A percentile compares a stretch with the other conserved stretches of the same genome.
phyloP scores from a whole-genome alignment of 306 rosid species.

The Arachis hypogaea region DNA sequence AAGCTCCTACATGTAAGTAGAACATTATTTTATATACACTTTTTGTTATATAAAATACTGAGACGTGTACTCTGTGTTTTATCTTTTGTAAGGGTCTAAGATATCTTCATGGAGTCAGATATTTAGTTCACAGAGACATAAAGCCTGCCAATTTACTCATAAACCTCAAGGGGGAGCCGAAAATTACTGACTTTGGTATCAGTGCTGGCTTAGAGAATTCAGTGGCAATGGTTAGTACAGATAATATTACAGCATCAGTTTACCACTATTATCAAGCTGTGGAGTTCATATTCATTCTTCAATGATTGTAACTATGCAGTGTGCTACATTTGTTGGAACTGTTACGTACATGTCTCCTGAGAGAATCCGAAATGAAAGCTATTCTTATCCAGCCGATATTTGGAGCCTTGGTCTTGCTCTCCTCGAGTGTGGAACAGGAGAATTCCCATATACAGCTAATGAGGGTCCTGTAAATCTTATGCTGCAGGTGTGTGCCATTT shows the following conservation, averaged over 20 bases:
- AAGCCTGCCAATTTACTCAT: slow-evolving; percentile 94
- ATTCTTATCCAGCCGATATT: slow-evolving; percentile 97
- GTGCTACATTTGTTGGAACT: slow-evolving; percentile 98
- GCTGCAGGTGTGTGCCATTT: slow-evolving; percentile 74
- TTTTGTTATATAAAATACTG: slow-evolving; percentile 19
- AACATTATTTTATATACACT: slow-evolving; percentile 32
- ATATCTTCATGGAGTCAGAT: slow-evolving; percentile 88
- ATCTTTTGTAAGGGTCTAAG: slow-evolving; percentile 72
- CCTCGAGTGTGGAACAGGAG: slow-evolving; percentile 97
- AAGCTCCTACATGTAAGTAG: slow-evolving; percentile 76
- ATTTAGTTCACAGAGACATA: slow-evolving; percentile 96
- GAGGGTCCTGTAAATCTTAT: slow-evolving; percentile 97
- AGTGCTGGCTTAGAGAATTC: slow-evolving; percentile 99
- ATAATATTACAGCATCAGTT: not conserved
- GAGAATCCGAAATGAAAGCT: slow-evolving; percentile 89
- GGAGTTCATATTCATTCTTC: slow-evolving; percentile 19
- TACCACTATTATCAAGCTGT: not conserved
- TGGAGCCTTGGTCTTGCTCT: slow-evolving; percentile 99
- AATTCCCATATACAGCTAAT: slow-evolving; percentile 88
- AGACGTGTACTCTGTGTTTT: slow-evolving; percentile 26
- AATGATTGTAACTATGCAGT: slow-evolving; percentile 52
- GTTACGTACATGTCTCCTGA: slow-evolving; percentile 99
- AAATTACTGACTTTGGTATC: slow-evolving; percentile 94
- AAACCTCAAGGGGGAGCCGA: slow-evolving; percentile 96
- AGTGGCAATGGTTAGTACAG: slow-evolving; percentile 84